Evolutionary conservation across 129 eudicot species (phyloP).

Genomic region (Flaveria sonorensis): DNA sequence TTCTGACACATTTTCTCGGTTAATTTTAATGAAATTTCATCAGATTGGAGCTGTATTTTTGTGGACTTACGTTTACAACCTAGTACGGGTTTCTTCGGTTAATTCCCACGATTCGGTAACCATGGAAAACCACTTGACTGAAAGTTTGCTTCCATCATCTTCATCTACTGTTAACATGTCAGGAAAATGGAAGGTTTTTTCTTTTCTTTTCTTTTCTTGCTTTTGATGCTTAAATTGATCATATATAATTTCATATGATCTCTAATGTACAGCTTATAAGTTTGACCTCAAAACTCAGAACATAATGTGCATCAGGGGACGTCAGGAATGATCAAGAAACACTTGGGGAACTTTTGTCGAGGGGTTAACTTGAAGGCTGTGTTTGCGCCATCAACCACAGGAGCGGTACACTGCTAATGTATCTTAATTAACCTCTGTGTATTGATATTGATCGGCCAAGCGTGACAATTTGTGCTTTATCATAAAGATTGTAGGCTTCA

Average conservation of each 20-base stretch:
- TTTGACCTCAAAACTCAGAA: neutral
- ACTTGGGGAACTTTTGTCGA: conserved; percentile 18
- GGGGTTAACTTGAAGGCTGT: conserved; percentile 40
- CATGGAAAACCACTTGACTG: conserved; percentile 12
- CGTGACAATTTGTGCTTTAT: conserved; percentile 11
- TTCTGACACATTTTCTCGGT: neutral
- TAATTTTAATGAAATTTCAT: neutral
- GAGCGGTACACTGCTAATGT: conserved; percentile 42
- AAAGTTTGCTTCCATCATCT: conserved; percentile 38
- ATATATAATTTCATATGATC: neutral
- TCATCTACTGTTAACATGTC: conserved; percentile 14
- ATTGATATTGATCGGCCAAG: neutral
- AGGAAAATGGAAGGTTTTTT: conserved; percentile 25
- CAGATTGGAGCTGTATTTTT: conserved; percentile 55
- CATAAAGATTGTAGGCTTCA: conserved; percentile 55
- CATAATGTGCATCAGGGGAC: conserved; percentile 24
- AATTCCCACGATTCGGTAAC: neutral
- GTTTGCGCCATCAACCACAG: conserved; percentile 58
- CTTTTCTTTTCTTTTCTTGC: neutral
- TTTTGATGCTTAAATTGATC: neutral
- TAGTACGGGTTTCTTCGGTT: conserved; percentile 43
- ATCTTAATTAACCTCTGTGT: neutral
- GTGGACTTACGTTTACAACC: conserved; percentile 57
- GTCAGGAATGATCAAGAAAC: conserved; percentile 22
- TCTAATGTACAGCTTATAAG: neutral